Evolutionary conservation across 83 land plant genomes (phyloP).

Genomic region (Picea mariana): DNA sequence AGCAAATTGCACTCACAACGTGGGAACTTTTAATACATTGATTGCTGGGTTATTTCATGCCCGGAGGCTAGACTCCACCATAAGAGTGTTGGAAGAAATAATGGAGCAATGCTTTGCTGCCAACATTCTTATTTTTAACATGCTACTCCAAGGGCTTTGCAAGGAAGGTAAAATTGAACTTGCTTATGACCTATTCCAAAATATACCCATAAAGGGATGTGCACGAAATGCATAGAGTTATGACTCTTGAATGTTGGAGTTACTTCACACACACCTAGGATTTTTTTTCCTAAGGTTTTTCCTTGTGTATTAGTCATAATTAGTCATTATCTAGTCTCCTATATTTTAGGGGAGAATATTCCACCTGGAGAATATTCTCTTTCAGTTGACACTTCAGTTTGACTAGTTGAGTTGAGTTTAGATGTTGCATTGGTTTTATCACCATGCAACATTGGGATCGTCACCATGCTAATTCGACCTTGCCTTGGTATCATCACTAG

Average conservation of each 20-base stretch:
- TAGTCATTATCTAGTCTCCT: too few species aligned
- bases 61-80: conserved; percentile 14
- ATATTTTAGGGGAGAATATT: too few species aligned
- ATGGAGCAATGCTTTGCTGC: conserved; percentile 35
- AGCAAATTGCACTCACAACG: background rate
- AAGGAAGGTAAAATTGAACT: conserved; percentile 37
- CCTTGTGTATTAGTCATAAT: too few species aligned
- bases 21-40: conserved; percentile 28
- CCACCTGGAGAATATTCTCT: too few species aligned
- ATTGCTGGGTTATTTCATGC: conserved; percentile 38
- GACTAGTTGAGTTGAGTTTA: too few species aligned
- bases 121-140: conserved; percentile 45
- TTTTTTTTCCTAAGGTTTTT: too few species aligned
- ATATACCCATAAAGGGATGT: conserved; percentile 39
- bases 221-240: conserved; percentile 52
- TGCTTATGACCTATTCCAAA: conserved; percentile 36
- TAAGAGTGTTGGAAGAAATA: conserved; percentile 32
- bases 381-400: too few species aligned
- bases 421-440: too few species aligned
- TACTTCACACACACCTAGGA: too few species aligned
- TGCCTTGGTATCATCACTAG: too few species aligned
- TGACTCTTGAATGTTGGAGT: conserved; percentile 31
- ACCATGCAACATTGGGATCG: too few species aligned
- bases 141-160: conserved; percentile 36
- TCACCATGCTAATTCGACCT: too few species aligned